A percentile compares a stretch with the other conserved stretches of the same genome.
phyloP scores from a whole-genome alignment of 495 filamentous ascomycete species.

The Lasiosphaeriaceae sp. region DNA sequence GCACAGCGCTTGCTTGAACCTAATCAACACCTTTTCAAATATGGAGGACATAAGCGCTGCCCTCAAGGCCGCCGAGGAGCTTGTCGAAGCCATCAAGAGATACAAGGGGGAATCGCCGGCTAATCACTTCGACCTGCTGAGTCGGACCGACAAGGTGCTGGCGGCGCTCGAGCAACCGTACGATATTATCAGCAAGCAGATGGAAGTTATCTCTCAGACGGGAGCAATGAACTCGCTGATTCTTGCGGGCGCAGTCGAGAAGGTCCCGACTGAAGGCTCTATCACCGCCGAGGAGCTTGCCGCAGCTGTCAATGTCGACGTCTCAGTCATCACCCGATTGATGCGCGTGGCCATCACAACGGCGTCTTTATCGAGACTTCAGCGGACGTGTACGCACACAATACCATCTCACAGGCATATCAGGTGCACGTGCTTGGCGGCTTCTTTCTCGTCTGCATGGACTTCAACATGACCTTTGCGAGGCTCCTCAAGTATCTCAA shows the following conservation, averaged over 20 bases:
- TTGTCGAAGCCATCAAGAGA: constrained; percentile 23
- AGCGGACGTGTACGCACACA: constrained; percentile 25
- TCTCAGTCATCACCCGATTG: constrained; percentile 22
- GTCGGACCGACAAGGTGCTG: constrained; percentile 17
- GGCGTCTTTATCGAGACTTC: constrained; percentile 24
- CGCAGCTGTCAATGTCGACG: constrained; percentile 17
- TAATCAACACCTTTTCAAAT: background rate
- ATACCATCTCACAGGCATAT: constrained; percentile 12
- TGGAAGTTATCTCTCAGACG: constrained; percentile 10
- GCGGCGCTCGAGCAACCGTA: constrained; percentile 18
- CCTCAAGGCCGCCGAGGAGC: constrained; percentile 21
- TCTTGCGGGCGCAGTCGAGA: constrained; percentile 18
- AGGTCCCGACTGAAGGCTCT: constrained; percentile 20
- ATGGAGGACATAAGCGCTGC: constrained; percentile 17
- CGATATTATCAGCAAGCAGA: constrained; percentile 20
- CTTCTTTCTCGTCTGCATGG: constrained; percentile 19
- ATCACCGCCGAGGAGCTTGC: constrained; percentile 25
- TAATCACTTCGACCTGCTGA: constrained; percentile 17
- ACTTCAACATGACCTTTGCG: constrained; percentile 15
- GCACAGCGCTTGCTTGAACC: too few species aligned
- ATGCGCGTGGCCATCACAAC: constrained; percentile 21
- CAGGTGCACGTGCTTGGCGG: constrained; percentile 10
- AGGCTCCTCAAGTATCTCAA: constrained; percentile 28
- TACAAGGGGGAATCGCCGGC: constrained; percentile 11
- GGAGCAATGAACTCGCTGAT: constrained; percentile 23